Evolutionary conservation across 2,329 filamentous ascomycete genomes (phyloP).

Genomic region (Aspergillus hiratsukae): DNA sequence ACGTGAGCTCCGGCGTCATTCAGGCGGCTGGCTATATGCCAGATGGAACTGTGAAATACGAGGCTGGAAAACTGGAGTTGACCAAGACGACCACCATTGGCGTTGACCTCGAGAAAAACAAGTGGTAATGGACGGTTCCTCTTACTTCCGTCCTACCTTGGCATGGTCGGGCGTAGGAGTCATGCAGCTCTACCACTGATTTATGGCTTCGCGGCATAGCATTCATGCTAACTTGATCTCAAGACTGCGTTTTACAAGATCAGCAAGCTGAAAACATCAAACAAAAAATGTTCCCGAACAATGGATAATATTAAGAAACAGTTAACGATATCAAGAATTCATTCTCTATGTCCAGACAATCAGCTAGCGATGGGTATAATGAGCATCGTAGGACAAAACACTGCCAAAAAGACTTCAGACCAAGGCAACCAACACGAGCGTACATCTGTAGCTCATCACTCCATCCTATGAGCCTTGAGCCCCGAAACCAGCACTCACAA

Average conservation of each 20-base stretch:
- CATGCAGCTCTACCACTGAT: background rate
- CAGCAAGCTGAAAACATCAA: background rate
- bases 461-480: background rate
- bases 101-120: conserved; percentile 6
- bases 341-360: background rate
- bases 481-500: background rate
- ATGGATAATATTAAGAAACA: too few species aligned
- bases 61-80: conserved; percentile 16
- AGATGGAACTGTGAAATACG: conserved; percentile 34
- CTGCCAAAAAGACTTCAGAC: background rate
- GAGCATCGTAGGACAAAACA: background rate
- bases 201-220: background rate
- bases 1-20: conserved; percentile 37
- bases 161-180: background rate
- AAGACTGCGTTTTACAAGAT: background rate
- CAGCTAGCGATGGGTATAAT: background rate
- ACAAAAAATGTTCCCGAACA: too few species aligned
- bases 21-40: conserved; percentile 26
- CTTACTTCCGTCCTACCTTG: background rate
- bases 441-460: too few species aligned
- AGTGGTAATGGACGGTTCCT: conserved; percentile 4
- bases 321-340: background rate
- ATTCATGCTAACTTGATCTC: background rate
- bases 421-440: background rate
- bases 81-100: conserved; percentile 10